phyloP scores from a whole-genome alignment of 164 flowering plant species.

The Buxus sempervirens region DNA sequence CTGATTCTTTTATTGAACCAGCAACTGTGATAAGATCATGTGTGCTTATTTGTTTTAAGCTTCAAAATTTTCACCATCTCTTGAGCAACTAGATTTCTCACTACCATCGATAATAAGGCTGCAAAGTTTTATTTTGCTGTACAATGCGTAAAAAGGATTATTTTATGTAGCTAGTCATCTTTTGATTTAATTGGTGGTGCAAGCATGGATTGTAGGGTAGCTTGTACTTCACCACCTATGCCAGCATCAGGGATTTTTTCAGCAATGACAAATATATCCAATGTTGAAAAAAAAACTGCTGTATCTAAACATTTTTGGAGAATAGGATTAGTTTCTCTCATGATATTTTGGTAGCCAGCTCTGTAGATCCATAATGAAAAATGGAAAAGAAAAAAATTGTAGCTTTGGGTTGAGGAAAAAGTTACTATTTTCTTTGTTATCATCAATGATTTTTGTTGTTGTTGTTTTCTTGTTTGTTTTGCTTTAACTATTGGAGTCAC shows the following conservation, averaged over 20 bases:
- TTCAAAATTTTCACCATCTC: too few relatives aligned
- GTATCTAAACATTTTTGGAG: background rate
- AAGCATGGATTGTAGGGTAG: background rate
- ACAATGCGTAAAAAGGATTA: background rate
- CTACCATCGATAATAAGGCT: background rate
- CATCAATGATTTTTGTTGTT: background rate
- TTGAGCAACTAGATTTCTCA: too few relatives aligned
- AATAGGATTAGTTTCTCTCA: background rate
- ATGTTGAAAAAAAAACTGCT: too few relatives aligned
- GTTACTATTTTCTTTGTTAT: background rate
- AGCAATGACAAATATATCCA: background rate
- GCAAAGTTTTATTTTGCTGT: background rate
- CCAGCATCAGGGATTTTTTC: background rate
- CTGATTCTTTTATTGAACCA: too few relatives aligned
- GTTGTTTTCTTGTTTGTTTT: background rate
- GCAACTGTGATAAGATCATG: too few relatives aligned
- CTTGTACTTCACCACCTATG: background rate
- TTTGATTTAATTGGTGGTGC: background rate
- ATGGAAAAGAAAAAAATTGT: too few relatives aligned
- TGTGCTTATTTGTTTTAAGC: too few relatives aligned
- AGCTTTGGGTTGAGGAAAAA: too few relatives aligned
- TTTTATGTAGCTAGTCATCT: background rate
- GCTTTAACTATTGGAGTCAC: background rate
- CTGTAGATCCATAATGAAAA: too few relatives aligned
- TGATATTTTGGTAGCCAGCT: background rate